A percentile compares a stretch with the other conserved stretches of the same genome.
phyloP scores from a whole-genome alignment of 495 filamentous ascomycete species.

The Acidiella bohemica region DNA sequence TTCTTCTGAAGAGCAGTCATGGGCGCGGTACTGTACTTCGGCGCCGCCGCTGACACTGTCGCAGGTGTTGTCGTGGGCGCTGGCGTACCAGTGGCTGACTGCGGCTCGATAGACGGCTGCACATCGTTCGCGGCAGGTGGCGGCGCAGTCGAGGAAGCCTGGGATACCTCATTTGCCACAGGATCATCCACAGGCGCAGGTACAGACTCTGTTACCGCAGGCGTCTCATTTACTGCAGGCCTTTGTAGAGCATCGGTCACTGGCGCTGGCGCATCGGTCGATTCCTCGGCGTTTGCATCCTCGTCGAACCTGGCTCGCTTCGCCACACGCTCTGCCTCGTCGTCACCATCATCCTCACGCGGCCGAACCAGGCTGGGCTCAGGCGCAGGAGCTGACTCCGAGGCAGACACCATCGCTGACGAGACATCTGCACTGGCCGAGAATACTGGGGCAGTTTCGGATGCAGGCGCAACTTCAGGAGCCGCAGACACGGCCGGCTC shows the following conservation, averaged over 20 bases:
- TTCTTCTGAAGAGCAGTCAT: constrained; percentile 47
- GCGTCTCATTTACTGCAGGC: too few species aligned
- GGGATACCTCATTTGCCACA: too few species aligned
- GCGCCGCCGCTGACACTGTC: constrained; percentile 45
- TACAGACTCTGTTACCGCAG: too few species aligned
- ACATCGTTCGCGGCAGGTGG: not conserved
- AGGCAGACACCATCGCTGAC: too few species aligned
- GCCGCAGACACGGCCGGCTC: not conserved
- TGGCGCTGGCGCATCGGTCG: not conserved
- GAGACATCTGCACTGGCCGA: not conserved
- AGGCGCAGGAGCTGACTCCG: not conserved
- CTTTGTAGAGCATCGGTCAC: not conserved
- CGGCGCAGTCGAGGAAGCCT: too few species aligned
- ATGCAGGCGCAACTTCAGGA: not conserved
- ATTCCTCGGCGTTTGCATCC: not conserved
- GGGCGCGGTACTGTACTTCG: constrained; percentile 20
- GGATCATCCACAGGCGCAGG: too few species aligned
- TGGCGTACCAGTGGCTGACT: constrained; percentile 4
- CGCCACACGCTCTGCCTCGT: constrained; percentile 56
- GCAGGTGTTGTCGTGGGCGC: constrained; percentile 6
- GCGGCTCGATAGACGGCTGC: not conserved
- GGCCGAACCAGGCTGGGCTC: constrained; percentile 14
- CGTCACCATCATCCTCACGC: constrained; percentile 55
- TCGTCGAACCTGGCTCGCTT: constrained; percentile 35
- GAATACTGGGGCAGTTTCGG: not conserved